These are phyloP conservation scores for Pisolithus marmoratus DNA, from an alignment of 768 basidiomycete species.

Conservation along the genomic window DNA sequence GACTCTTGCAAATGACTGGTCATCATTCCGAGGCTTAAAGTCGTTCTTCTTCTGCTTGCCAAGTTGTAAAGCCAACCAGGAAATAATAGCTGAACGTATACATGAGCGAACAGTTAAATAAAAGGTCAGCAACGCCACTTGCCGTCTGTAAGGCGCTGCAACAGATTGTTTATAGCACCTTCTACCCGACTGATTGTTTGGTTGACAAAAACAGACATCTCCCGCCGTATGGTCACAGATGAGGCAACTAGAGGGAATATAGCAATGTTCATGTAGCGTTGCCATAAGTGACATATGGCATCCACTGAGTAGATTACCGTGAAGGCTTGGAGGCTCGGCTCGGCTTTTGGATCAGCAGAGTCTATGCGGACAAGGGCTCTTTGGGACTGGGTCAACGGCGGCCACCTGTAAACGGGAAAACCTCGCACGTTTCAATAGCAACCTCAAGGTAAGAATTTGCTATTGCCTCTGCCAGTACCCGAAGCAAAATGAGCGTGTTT, in stretches of 20 bases:
- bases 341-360: conserved; percentile 63
- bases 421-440: conserved; percentile 86
- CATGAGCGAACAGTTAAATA: not conserved
- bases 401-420: not conserved
- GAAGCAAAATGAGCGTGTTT: conserved; percentile 76
- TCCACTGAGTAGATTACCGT: conserved; percentile 66
- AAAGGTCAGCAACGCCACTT: conserved; percentile 19
- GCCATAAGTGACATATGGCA: conserved; percentile 94
- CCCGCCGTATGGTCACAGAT: conserved; percentile 81
- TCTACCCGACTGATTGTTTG: conserved; percentile 83
- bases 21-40: conserved; percentile 96
- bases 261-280: conserved; percentile 89
- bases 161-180: conserved; percentile 68
- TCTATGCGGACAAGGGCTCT: conserved; percentile 74
- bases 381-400: conserved; percentile 3
- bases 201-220: conserved; percentile 91
- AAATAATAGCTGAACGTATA: conserved; percentile 49
- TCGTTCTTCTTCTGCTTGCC: conserved; percentile 93
- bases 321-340: conserved; percentile 73
- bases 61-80: conserved; percentile 72
- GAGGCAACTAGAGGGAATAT: conserved; percentile 81
- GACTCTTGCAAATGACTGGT: conserved; percentile 87
- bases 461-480: conserved; percentile 82
- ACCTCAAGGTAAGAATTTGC: conserved; percentile 81
- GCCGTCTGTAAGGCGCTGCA: conserved; percentile 84